A percentile compares a stretch with the other conserved stretches of the same genome.
Conservation (phyloP, 2,329 filamentous ascomycete genomes). For the Diplocarpon mali region DNA sequence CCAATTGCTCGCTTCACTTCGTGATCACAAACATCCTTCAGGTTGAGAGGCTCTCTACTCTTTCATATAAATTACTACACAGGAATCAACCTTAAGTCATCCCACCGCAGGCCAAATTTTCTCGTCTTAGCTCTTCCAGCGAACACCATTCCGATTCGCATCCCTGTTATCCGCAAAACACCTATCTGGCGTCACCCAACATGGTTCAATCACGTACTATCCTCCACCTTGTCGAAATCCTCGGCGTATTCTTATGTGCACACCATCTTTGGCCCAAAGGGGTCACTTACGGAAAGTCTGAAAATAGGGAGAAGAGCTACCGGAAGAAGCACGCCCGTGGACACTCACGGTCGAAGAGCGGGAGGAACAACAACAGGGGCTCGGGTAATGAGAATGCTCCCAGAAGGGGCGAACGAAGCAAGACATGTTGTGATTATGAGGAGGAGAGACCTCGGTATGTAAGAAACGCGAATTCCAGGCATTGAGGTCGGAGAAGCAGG, state of each 20-base stretch:
- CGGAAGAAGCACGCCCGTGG: conserved; percentile 4
- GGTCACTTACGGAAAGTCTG: conserved; percentile 18
- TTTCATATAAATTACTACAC: no score
- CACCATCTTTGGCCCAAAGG: conserved; percentile 24
- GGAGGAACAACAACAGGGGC: conserved; percentile 1
- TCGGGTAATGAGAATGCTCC: conserved; percentile 2
- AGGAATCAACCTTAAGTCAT: no score
- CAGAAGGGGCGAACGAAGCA: not conserved
- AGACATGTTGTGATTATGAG: not conserved
- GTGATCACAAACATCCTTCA: no score
- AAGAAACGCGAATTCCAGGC: not conserved
- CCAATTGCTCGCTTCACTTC: no score
- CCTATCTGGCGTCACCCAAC: conserved; percentile 1
- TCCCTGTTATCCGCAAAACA: not conserved
- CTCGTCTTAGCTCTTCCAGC: not conserved
- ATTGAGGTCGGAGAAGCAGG: not conserved
- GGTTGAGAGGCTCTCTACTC: no score
- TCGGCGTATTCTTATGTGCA: conserved; percentile 17
- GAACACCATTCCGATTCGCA: not conserved
- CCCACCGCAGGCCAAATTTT: no score
- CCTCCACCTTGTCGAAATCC: conserved; percentile 18
- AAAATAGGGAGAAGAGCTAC: conserved; percentile 18
- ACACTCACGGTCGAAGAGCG: conserved; percentile 5
- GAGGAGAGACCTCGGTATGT: not conserved
- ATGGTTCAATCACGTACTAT: conserved; percentile 16